A percentile compares a stretch with the other conserved stretches of the same genome.
Evolutionary conservation across 768 basidiomycete genomes (phyloP).

Genomic region (Suillus paluster): DNA sequence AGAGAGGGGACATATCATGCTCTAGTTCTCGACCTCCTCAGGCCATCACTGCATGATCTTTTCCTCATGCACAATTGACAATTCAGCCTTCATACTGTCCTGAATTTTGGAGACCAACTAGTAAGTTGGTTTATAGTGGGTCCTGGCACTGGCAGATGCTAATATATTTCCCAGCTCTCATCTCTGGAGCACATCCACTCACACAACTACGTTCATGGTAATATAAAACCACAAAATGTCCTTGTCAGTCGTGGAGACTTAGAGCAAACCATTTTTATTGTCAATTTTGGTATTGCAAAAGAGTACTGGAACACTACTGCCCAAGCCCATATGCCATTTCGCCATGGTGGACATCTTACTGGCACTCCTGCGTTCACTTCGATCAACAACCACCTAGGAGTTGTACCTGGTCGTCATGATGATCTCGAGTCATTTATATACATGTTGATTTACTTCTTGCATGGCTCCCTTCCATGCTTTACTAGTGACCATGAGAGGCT

Average conservation of each 20-base stretch:
- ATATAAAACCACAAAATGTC: slow-evolving; percentile 10
- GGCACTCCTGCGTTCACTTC: slow-evolving; percentile 3
- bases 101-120: slow-evolving; percentile 7
- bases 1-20: slow-evolving; percentile 2
- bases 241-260: not conserved
- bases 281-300: not conserved
- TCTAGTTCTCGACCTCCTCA: slow-evolving; percentile 6
- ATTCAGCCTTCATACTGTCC: slow-evolving; percentile 1
- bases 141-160: not conserved
- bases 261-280: not conserved
- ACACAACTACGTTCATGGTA: not conserved
- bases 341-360: not conserved
- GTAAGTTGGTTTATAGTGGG: not conserved
- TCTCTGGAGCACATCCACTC: slow-evolving; percentile 1
- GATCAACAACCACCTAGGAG: slow-evolving; percentile 4
- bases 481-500: not conserved
- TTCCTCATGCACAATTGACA: not conserved
- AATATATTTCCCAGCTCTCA: not conserved
- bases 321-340: slow-evolving; percentile 4
- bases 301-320: not conserved
- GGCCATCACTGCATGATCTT: slow-evolving; percentile 6
- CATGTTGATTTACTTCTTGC: slow-evolving; percentile 38
- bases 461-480: slow-evolving; percentile 74
- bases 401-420: not conserved
- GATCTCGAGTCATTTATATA: slow-evolving; percentile 6